These are phyloP conservation scores for Luvunga scandens DNA, from an alignment of 345 rosid genomes.

Conservation along the genomic window DNA sequence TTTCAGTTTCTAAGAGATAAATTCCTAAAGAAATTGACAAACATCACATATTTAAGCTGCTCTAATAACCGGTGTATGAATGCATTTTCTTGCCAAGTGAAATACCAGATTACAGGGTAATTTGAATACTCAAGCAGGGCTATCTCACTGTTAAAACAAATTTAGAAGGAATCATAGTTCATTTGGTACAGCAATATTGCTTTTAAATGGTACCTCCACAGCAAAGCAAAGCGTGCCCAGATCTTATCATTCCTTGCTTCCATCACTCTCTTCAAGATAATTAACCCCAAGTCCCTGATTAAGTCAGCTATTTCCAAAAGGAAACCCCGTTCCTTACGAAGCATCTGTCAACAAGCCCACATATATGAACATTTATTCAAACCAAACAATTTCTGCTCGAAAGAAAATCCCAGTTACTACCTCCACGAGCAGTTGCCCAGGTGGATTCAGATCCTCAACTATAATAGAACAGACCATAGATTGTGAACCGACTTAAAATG, in stretches of 20 bases:
- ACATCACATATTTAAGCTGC: not conserved
- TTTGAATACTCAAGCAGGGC: not conserved
- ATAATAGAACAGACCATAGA: slow-evolving; percentile 87
- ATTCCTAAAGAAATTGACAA: not conserved
- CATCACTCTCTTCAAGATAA: slow-evolving; percentile 89
- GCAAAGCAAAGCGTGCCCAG: slow-evolving; percentile 69
- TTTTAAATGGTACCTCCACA: slow-evolving; percentile 60
- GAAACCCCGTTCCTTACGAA: slow-evolving; percentile 87
- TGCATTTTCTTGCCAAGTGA: not conserved
- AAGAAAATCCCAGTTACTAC: slow-evolving; percentile 30
- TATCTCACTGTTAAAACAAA: not conserved
- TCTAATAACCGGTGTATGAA: not conserved
- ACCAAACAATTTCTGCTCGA: not conserved
- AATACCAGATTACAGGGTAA: not conserved
- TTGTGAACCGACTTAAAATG: slow-evolving; percentile 88
- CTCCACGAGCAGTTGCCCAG: slow-evolving; percentile 92
- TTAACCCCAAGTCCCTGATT: slow-evolving; percentile 82
- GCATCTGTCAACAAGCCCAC: slow-evolving; percentile 51
- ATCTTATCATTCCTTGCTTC: slow-evolving; percentile 77
- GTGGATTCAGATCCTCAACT: slow-evolving; percentile 90
- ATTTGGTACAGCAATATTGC: not conserved
- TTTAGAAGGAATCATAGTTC: not conserved
- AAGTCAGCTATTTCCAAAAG: slow-evolving; percentile 93
- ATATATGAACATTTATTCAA: not conserved
- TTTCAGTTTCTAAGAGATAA: not conserved